These are phyloP conservation scores for Termitomyces sp. DNA, from an alignment of 768 basidiomycete genomes.

Conservation along the genomic window DNA sequence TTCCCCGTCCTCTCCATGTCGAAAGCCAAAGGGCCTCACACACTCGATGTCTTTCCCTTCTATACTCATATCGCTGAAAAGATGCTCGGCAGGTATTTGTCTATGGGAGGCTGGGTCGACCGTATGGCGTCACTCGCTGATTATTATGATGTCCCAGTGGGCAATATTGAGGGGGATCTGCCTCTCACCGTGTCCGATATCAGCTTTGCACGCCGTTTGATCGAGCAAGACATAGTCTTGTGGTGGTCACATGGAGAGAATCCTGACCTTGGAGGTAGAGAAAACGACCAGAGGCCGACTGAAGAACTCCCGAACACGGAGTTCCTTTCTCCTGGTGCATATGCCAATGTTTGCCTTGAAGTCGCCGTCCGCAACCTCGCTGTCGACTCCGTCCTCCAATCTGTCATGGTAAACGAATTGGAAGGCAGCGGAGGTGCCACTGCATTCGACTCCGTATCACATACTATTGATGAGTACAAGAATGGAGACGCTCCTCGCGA, in stretches of 20 bases:
- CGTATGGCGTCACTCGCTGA: conserved; percentile 73
- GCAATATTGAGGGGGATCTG: conserved; percentile 89
- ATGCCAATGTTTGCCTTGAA: conserved; percentile 90
- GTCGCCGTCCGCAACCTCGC: conserved; percentile 88
- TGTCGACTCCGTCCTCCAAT: conserved; percentile 90
- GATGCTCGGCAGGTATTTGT: conserved; percentile 81
- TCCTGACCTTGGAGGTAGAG: conserved; percentile 91
- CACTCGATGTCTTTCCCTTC: conserved; percentile 85
- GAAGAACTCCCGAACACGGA: conserved; percentile 84
- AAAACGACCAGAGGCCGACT: conserved; percentile 72
- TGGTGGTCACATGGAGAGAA: conserved; percentile 94
- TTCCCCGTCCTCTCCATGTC: conserved; percentile 89
- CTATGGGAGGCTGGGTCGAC: conserved; percentile 74
- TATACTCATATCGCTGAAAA: conserved; percentile 75
- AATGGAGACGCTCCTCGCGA: conserved; percentile 64
- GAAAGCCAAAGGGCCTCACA: conserved; percentile 69
- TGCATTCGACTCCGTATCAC: conserved; percentile 90
- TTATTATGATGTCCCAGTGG: conserved; percentile 90
- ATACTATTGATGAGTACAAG: conserved; percentile 85
- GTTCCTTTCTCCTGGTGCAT: conserved; percentile 79
- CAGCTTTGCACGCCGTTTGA: conserved; percentile 81
- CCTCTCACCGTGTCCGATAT: conserved; percentile 86
- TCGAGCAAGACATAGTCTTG: conserved; percentile 84
- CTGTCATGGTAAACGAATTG: conserved; percentile 92
- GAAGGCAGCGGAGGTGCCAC: conserved; percentile 94